These are phyloP conservation scores for Zymoseptoria ardabiliae DNA, from an alignment of 2,329 filamentous ascomycete genomes.

Conservation along the genomic window DNA sequence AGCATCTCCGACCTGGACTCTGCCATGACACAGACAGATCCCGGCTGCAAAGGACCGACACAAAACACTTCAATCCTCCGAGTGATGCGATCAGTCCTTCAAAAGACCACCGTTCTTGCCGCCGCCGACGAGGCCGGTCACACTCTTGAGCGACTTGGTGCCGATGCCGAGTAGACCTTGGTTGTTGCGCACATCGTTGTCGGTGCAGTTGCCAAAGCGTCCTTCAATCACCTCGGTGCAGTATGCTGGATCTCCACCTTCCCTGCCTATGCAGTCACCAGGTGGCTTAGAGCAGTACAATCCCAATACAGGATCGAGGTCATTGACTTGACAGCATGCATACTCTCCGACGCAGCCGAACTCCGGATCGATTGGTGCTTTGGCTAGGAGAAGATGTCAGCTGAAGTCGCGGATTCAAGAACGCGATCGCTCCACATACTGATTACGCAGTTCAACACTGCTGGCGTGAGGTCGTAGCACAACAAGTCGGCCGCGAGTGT, in stretches of 20 bases:
- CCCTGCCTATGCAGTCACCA: constrained; percentile 10
- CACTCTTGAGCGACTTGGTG: neutral
- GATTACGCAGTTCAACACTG: constrained; percentile 16
- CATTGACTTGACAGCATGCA: constrained; percentile 16
- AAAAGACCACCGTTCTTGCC: neutral
- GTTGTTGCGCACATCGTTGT: neutral
- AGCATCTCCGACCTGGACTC: too few relatives aligned
- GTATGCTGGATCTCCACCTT: neutral
- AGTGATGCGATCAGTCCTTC: neutral
- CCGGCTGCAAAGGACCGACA: neutral
- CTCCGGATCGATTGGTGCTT: constrained; percentile 4
- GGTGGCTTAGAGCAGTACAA: constrained; percentile 15
- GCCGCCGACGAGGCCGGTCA: neutral
- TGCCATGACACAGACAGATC: too few relatives aligned
- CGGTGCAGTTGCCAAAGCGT: neutral
- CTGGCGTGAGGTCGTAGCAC: constrained; percentile 17
- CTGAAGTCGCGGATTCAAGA: neutral
- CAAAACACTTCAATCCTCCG: neutral
- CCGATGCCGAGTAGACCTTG: neutral
- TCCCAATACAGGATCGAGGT: constrained; percentile 8
- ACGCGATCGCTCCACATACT: neutral
- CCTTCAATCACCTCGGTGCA: constrained; percentile 2
- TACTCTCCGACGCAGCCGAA: constrained; percentile 10
- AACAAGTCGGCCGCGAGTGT: constrained; percentile 5
- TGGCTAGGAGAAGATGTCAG: neutral